Conservation (phyloP, 345 rosid genomes). For the Toxicodendron radicans region DNA sequence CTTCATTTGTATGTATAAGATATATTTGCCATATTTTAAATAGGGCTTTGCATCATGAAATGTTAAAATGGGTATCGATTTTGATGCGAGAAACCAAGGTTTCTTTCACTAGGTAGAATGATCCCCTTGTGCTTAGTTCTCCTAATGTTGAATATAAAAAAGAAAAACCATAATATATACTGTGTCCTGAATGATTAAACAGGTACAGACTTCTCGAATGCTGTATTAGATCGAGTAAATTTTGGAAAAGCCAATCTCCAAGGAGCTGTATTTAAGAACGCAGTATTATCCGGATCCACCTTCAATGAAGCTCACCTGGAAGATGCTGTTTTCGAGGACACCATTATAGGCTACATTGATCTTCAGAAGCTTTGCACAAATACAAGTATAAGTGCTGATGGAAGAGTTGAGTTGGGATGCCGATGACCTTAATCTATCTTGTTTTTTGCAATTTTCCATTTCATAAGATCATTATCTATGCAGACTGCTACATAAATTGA, state of each 20-base stretch:
- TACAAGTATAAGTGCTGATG: slow-evolving; percentile 40
- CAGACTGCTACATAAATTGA: neutral
- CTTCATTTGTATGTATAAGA: neutral
- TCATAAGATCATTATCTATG: neutral
- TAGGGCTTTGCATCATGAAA: neutral
- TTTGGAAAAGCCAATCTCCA: slow-evolving; percentile 69
- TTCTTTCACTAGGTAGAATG: neutral
- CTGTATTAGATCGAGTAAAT: slow-evolving; percentile 84
- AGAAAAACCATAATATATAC: neutral
- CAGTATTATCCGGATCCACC: slow-evolving; percentile 80
- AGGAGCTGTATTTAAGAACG: slow-evolving; percentile 80
- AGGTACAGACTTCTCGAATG: slow-evolving; percentile 85
- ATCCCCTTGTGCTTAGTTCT: neutral
- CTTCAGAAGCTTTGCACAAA: slow-evolving; percentile 65
- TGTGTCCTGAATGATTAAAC: slow-evolving; percentile 14
- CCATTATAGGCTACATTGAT: slow-evolving; percentile 72
- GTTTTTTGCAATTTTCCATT: neutral
- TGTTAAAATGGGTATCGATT: neutral
- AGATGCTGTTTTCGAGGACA: slow-evolving; percentile 69
- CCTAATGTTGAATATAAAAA: neutral
- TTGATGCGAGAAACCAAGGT: neutral
- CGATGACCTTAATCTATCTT: slow-evolving; percentile 36
- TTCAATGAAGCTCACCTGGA: slow-evolving; percentile 65
- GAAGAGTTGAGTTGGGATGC: slow-evolving; percentile 60
- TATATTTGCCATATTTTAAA: neutral